A percentile compares a stretch with the other conserved stretches of the same genome.
Conservation (phyloP, 2,329 filamentous ascomycete genomes). For the Aspergillus quadrilineatus region DNA sequence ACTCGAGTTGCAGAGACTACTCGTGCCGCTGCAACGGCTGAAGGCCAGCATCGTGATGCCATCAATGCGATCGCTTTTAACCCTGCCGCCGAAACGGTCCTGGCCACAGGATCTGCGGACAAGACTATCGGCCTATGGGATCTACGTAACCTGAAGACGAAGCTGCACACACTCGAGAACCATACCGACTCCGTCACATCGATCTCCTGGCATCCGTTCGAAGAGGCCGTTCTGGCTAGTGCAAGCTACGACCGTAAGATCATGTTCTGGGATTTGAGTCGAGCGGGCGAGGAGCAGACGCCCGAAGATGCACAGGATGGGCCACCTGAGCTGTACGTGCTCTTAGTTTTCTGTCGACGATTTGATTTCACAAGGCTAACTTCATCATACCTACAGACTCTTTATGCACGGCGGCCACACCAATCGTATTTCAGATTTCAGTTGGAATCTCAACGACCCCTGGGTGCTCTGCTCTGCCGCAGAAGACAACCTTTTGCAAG, state of each 20-base stretch:
- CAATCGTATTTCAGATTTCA: constrained; percentile 93
- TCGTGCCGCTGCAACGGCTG: constrained; percentile 66
- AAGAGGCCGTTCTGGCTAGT: constrained; percentile 83
- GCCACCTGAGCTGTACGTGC: constrained; percentile 81
- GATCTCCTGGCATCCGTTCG: constrained; percentile 89
- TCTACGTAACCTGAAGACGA: constrained; percentile 82
- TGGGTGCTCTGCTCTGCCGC: constrained; percentile 96
- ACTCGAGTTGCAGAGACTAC: constrained; percentile 67
- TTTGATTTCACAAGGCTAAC: too few relatives aligned
- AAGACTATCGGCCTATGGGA: constrained; percentile 97
- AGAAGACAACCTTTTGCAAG: constrained; percentile 94
- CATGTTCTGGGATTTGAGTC: constrained; percentile 93
- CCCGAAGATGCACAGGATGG: constrained; percentile 95
- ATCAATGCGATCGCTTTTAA: constrained; percentile 98
- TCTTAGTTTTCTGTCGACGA: neutral
- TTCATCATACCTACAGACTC: constrained; percentile 53
- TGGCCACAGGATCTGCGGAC: constrained; percentile 92
- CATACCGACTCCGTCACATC: constrained; percentile 90
- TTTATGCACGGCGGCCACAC: constrained; percentile 99
- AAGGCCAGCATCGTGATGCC: constrained; percentile 79
- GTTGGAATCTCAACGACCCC: constrained; percentile 94
- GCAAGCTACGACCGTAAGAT: constrained; percentile 90
- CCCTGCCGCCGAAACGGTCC: constrained; percentile 80
- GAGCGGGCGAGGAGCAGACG: constrained; percentile 88
- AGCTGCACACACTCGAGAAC: constrained; percentile 84